Evolutionary conservation across 768 basidiomycete genomes (phyloP).

Genomic region (Xerocomellus amylosporus): DNA sequence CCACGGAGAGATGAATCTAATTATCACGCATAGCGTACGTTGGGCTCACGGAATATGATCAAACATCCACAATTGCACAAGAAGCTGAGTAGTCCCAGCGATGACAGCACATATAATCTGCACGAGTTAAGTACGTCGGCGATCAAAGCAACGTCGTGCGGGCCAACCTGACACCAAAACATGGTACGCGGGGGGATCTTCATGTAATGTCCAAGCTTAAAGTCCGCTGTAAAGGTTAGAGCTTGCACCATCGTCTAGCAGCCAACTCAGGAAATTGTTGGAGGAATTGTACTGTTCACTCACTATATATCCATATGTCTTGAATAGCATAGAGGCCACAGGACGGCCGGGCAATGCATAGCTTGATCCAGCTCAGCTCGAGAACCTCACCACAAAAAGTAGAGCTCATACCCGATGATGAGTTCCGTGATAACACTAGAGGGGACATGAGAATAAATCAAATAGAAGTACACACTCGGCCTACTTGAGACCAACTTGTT

Average conservation of each 20-base stretch:
- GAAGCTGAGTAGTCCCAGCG: slow-evolving; percentile 70
- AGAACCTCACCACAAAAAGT: background rate
- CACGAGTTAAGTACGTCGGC: background rate
- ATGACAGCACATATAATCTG: slow-evolving; percentile 63
- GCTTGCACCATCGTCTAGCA: slow-evolving; percentile 41
- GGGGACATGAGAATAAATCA: background rate
- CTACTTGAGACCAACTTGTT: slow-evolving; percentile 67
- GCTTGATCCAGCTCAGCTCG: slow-evolving; percentile 12
- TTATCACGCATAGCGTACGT: background rate
- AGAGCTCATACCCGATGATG: slow-evolving; percentile 53
- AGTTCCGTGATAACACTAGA: slow-evolving; percentile 70
- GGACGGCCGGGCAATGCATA: slow-evolving; percentile 77
- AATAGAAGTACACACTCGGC: background rate
- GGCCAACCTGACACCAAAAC: slow-evolving; percentile 62
- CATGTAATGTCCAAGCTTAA: slow-evolving; percentile 74
- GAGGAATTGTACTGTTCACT: background rate
- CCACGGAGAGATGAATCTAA: background rate
- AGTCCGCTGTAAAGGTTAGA: slow-evolving; percentile 65
- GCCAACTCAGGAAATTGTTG: background rate
- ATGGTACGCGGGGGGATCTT: slow-evolving; percentile 65
- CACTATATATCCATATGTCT: slow-evolving; percentile 74
- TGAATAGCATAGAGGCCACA: slow-evolving; percentile 84
- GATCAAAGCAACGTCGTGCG: background rate
- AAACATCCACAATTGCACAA: slow-evolving; percentile 76
- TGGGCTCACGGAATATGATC: slow-evolving; percentile 48